These are phyloP conservation scores for Lycium barbarum DNA, from an alignment of 257 asterid genomes.

Conservation along the genomic window DNA sequence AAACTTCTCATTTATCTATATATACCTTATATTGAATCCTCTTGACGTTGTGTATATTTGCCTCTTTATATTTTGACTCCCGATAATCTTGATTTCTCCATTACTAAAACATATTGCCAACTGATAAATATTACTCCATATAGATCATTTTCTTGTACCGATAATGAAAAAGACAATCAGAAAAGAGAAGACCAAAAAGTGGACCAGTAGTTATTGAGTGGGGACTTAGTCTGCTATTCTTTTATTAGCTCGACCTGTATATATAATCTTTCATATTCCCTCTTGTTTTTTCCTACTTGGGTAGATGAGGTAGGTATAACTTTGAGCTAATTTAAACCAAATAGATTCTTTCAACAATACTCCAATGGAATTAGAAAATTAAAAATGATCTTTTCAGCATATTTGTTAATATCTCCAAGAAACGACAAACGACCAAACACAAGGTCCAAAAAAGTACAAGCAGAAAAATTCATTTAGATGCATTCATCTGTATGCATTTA, in stretches of 20 bases:
- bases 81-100: background rate
- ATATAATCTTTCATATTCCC: background rate
- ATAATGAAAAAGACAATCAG: background rate
- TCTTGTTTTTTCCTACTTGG: slow-evolving; percentile 15
- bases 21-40: background rate
- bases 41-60: background rate
- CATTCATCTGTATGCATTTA: background rate
- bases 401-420: background rate
- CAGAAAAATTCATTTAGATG: background rate
- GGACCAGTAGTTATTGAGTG: background rate
- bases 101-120: background rate
- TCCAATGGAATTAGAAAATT: background rate
- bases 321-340: slow-evolving; percentile 27
- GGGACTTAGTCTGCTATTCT: slow-evolving; percentile 21
- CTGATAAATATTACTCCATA: background rate
- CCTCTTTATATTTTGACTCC: background rate
- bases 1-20: background rate
- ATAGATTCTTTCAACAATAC: slow-evolving; percentile 29
- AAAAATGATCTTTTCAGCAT: background rate
- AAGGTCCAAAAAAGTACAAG: background rate
- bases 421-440: background rate
- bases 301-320: slow-evolving; percentile 30
- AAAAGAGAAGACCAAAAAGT: background rate
- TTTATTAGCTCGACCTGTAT: background rate
- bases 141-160: background rate